Base-by-base conservation (phyloP, 805 yeast species). In the Saccharomycodes ludwigii region DNA sequence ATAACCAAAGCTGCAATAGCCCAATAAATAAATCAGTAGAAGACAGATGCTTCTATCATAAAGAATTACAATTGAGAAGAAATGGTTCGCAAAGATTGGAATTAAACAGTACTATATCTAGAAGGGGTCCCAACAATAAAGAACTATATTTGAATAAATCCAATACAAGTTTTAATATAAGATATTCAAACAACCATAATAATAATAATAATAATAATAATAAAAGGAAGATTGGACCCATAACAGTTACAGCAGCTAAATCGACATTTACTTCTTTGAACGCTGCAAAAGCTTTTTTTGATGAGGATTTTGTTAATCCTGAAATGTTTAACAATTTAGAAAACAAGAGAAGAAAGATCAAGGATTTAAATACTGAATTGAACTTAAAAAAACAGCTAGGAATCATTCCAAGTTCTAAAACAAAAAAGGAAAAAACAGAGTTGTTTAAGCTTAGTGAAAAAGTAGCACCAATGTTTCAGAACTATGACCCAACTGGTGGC, bases 61-160 rank as follows among this genome's bases (percentile, higher is more conserved):
- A 67, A 12, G 88, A 82, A 39, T 41, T 63, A 29, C 63, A 70
- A 27, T 59, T 72, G 33, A 63, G 66, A 27, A 62, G 62, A 27
- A 53, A 68, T 0, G 66, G 71, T 14, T 65, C 74, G n/a, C 65
- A 69, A 38, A 60, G 97, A 39, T 69, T 83, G 61, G 97, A 86
- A 50, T 61, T 88, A 33, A 80, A 73, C 51, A 70, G 80, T 11
- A 58, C 71, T 37, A 61, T 66, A 37, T 55, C 73, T 35, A 51
- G 71, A 54, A 65, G 73, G 43, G 68, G 83, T 5, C 75, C 85
- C 4, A 61, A 62, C 17, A 56, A 25, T 12, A 25, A 12, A 25
- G 28, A 25, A 8, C 18, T 25, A 20, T n/a, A n/a, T n/a, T n/a
- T n/a, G n/a, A n/a, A n/a, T n/a, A n/a, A n/a, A n/a, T n/a, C n/a